Conservation (phyloP, 2,329 filamentous ascomycete species). For the Diaporthe destruens region DNA sequence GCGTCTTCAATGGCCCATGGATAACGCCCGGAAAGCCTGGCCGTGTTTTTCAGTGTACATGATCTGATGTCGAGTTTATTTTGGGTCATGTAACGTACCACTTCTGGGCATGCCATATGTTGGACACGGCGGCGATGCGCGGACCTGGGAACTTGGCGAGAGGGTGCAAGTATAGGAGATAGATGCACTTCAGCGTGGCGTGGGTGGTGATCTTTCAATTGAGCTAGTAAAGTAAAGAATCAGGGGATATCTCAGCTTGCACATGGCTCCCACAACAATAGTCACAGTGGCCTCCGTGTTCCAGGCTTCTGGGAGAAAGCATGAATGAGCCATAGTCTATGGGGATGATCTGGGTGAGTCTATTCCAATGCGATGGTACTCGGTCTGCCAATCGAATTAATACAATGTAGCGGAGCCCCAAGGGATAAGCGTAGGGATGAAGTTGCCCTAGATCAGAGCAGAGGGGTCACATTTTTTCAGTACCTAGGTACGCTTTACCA, state of each 20-base stretch:
- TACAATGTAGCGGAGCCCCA: too few species aligned
- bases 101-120: constrained; percentile 11
- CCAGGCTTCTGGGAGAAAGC: not conserved
- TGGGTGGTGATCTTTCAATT: not conserved
- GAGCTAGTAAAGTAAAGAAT: not conserved
- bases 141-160: constrained; percentile 29
- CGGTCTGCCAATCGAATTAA: not conserved
- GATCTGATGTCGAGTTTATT: not conserved
- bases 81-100: not conserved
- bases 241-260: not conserved
- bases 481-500: too few species aligned
- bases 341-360: not conserved
- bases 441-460: too few species aligned
- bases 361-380: not conserved
- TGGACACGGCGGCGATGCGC: not conserved
- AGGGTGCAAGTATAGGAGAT: constrained; percentile 5
- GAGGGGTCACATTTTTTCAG: too few species aligned
- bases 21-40: constrained; percentile 15
- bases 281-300: not conserved
- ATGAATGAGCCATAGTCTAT: not conserved
- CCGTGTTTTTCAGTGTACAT: not conserved
- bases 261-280: not conserved
- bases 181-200: not conserved
- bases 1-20: constrained; percentile 6
- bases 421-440: too few species aligned